A percentile compares a stretch with the other conserved stretches of the same genome.
Evolutionary conservation across 805 yeast genomes (phyloP).

Genomic region (Yarrowia sp.): DNA sequence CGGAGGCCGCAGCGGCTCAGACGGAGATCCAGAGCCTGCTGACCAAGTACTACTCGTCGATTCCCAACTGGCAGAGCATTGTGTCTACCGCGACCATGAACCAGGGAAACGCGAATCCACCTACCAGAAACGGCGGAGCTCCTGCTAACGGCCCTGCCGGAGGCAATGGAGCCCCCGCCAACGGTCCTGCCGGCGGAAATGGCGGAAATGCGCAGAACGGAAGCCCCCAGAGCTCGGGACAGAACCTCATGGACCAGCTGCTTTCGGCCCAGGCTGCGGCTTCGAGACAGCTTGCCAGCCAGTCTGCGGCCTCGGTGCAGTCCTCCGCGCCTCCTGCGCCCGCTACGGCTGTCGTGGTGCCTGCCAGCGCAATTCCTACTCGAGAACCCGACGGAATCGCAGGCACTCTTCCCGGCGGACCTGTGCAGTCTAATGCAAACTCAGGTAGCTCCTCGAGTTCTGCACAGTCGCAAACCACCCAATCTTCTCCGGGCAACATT

Average conservation of each 20-base stretch:
- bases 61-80: conserved; percentile 22
- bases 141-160: conserved; percentile 18
- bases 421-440: background rate
- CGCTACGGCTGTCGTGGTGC: background rate
- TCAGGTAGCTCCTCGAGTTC: background rate
- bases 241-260: conserved; percentile 12
- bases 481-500: background rate
- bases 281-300: background rate
- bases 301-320: background rate
- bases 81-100: background rate
- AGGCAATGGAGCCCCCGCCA: conserved; percentile 6
- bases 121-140: too few relatives aligned
- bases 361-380: background rate
- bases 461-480: background rate
- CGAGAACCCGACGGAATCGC: conserved; percentile 14
- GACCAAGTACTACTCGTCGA: conserved; percentile 9
- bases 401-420: background rate
- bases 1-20: background rate
- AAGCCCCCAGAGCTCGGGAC: background rate
- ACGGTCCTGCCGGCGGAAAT: conserved; percentile 11
- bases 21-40: background rate
- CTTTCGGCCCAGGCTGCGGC: background rate
- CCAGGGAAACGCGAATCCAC: conserved; percentile 6
- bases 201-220: background rate
- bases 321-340: background rate